Base-by-base conservation (phyloP, 129 eudicot species). In the Arctium minus region DNA sequence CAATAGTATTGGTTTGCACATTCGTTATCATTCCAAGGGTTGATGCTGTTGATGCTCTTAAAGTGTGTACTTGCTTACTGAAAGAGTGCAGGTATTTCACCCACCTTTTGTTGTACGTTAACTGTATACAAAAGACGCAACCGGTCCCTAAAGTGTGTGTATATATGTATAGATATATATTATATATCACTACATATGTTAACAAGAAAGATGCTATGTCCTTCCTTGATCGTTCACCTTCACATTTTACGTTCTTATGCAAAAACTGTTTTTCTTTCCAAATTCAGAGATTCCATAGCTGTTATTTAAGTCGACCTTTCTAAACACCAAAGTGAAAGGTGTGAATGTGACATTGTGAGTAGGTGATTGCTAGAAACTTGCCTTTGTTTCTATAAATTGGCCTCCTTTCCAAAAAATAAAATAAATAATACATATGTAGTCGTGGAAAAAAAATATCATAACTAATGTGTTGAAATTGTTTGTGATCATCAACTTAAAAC, bases 31-130 rank as follows among this genome's bases (percentile, higher is more conserved):
- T 86, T 85, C 96, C 98, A 40, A 84, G 73, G 17, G 98, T 93
- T 60, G 91, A 90, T 50, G 98, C 98, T 42, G 97, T 91, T 70
- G 98, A 95, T 83, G 97, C 98, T 75, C 91, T 95, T 40, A 93
- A 93, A 87, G 89, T 94, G 50, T 91, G 94, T 91, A 31, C 92
- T 80, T 95, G 98, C 86, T 90, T 95, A 76, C 86, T 95, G 39
- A 91, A 91, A 79, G 98, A 95, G 77, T 95, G 98, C 93, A 88
- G 97, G 98, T 93, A 90, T 15, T 72, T 48, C 72, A 4, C 44
- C 42, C 27, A 29, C 50, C 68, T 17, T 60, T 17, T 0, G 9
- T 60, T 17, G 8, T 60, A 60, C 8, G 27, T 60, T 60, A 60
- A 17, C 30, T n/a, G 0, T n/a, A 53, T 53, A 53, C n/a, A 56